These are phyloP conservation scores for Albizia julibrissin DNA, from an alignment of 306 rosid genomes.

Conservation along the genomic window DNA sequence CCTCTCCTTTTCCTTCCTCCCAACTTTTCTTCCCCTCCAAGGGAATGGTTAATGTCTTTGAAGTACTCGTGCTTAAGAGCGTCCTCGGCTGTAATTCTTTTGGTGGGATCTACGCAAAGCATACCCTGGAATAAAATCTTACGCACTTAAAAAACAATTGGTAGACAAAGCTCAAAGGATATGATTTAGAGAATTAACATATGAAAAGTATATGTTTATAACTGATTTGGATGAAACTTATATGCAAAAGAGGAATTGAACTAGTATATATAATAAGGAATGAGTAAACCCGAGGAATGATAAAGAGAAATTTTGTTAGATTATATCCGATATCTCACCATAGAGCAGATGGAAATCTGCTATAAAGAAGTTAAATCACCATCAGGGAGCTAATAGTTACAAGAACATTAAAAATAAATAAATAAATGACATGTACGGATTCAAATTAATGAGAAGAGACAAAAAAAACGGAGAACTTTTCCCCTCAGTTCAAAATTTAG, in stretches of 20 bases:
- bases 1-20: too few species aligned
- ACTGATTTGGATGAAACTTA: not conserved
- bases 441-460: too few species aligned
- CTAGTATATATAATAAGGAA: not conserved
- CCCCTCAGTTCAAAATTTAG: too few species aligned
- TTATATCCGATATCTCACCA: constrained; percentile 5
- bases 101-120: constrained; percentile 97
- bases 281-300: not conserved
- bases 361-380: not conserved
- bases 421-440: too few species aligned
- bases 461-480: too few species aligned
- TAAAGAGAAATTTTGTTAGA: not conserved
- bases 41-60: constrained; percentile 82
- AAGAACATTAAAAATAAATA: too few species aligned
- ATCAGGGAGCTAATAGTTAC: not conserved
- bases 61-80: constrained; percentile 98
- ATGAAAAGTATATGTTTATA: not conserved
- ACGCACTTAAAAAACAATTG: constrained; percentile 7
- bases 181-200: not conserved
- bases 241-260: not conserved
- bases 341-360: not conserved
- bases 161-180: constrained; percentile 2
- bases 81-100: constrained; percentile 85
- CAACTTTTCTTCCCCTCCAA: not conserved
- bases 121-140: constrained; percentile 63